phyloP scores from a whole-genome alignment of 495 filamentous ascomycete genomes.

The Penicillium salamii region DNA sequence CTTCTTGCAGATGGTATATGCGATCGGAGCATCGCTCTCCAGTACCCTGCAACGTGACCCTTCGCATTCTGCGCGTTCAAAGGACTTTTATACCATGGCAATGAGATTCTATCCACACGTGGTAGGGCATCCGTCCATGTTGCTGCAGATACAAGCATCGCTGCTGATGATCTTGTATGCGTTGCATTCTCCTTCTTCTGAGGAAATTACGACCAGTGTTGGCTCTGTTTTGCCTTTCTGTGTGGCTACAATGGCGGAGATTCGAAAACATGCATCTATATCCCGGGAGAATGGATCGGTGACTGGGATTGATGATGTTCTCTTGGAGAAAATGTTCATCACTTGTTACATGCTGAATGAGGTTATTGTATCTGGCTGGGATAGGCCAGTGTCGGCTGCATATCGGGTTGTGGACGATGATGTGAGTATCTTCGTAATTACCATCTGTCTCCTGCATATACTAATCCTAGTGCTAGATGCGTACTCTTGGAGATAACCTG shows the following conservation, averaged over 20 bases:
- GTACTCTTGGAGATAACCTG: constrained; percentile 25
- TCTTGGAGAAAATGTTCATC: constrained; percentile 33
- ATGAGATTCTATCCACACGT: constrained; percentile 31
- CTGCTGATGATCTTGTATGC: constrained; percentile 33
- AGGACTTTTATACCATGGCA: constrained; percentile 26
- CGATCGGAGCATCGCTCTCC: constrained; percentile 30
- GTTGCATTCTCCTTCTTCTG: constrained; percentile 33
- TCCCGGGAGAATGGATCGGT: constrained; percentile 7
- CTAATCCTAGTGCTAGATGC: constrained; percentile 18
- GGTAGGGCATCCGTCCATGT: constrained; percentile 25
- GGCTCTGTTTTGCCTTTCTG: constrained; percentile 34
- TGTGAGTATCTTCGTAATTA: constrained; percentile 12
- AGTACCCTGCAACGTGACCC: constrained; percentile 24
- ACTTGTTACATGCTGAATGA: constrained; percentile 37
- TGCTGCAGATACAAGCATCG: constrained; percentile 33
- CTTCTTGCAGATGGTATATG: constrained; percentile 32
- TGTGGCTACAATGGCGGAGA: constrained; percentile 28
- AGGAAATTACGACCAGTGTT: constrained; percentile 29
- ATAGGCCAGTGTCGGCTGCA: constrained; percentile 27
- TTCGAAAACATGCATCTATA: constrained; percentile 19
- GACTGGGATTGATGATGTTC: constrained; percentile 12
- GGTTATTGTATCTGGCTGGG: constrained; percentile 32
- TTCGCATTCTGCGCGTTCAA: constrained; percentile 21
- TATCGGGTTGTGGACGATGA: constrained; percentile 31
- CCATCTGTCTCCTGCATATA: neutral